Evolutionary conservation across 257 asterid genomes (phyloP), one percentile per base, ranked within the genome.

Genomic region (Capsicum baccatum): DNA sequence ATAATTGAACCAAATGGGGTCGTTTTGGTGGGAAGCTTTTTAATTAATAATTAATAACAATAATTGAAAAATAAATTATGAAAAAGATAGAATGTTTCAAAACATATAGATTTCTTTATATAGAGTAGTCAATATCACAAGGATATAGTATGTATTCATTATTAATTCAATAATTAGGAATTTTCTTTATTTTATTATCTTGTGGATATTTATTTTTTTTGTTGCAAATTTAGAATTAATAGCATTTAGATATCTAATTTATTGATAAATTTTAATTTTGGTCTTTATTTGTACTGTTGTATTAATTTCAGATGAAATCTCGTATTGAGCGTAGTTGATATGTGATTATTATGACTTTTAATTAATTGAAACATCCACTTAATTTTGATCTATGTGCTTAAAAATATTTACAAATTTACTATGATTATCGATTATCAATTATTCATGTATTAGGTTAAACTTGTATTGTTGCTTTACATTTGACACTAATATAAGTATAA

Each of bases 1-100:
- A 55, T 62, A 54, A 59, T 68, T 52, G 57, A 50, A 83, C 79
- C 66, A 55, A 14, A 58, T 83, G 82, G 79, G 86, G 84, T 80
- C 54, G 14, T 44, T 63, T 39, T 57, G 70, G 58, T n/a, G 50
- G 42, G 68, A 52, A 71, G 47, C 14, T 79, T 85, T 64, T 66
- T 56, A 73, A 44, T 66, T 67, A 67, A 67, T 67, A 67, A 67
- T 67, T 35, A 19, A 67, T 35, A 13, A 47, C 0, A 47, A 47
- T 47, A 71, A 71, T 74, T 33, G 39, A 33, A 8, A 14, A 37
- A 83, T 39, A 79, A 50, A 74, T 83, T 26, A 63, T 71, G 48
- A 37, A 47, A 71, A 84, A 33, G 50, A 60, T 50, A 47, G 86
- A 79, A 85, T 50, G 86, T 80, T n/a, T 62, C 33, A 48, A 14